Base-by-base conservation (phyloP, 768 basidiomycete species). In the Boletus huronensis region DNA sequence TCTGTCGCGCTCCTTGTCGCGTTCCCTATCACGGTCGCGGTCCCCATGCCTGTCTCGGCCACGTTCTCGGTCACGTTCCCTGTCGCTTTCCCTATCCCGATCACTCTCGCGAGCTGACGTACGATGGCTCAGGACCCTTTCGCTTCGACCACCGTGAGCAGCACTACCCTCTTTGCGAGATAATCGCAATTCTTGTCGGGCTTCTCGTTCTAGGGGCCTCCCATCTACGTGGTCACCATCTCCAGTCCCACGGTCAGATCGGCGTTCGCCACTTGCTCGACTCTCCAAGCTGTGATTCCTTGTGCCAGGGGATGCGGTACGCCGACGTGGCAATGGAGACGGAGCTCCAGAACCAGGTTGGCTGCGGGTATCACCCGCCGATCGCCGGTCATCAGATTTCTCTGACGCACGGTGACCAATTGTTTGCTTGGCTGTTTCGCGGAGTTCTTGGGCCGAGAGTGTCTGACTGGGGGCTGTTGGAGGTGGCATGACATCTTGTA, bases 401-500 rank as follows among this genome's bases (percentile, higher is more conserved):
- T 63, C 82, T 40, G 67, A 54, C 41, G 58, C 60, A 35, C 74
- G 69, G 17, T 68, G 76, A 34, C 66, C 67, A 40, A 84, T 79
- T 16, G 82, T 78, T 63, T 87, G 85, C 62, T 85, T 87, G 6
- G 89, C 90, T 3, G 87, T 90, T 65, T 88, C 88, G 47, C 90
- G 80, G 16, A 91, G 77, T 62, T 90, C 90, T 60, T 90, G 87
- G 1, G 89, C 88, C 10, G 86, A 87, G 6, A 75, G 71, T 0
- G 89, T 90, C 62, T 90, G 88, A 62, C 90, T 92, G 2, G 90
- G 90, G 45, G 77, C 82, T 25, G 74, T 77, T 17, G 90, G 90
- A 5, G 91, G 90, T 13, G 87, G 88, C 89, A 93, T 92, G n/a
- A 39, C 48, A 1, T 77, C 59, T 28, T 75, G 75, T 23, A 64